phyloP scores from a whole-genome alignment of 1,284 basidiomycete species.

The Volvariella volvacea region DNA sequence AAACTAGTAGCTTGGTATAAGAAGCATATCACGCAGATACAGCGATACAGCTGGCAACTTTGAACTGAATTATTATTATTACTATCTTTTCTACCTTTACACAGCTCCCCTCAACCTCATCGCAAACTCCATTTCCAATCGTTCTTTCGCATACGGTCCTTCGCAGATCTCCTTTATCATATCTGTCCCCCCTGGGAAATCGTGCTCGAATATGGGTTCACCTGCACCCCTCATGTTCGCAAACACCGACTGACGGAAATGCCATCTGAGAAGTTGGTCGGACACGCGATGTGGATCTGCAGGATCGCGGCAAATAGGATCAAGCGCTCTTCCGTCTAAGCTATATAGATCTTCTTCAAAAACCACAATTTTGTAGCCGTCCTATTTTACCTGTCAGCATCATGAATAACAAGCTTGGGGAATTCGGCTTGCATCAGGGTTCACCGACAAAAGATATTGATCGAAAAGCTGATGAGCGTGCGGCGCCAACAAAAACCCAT shows the following conservation, averaged over 20 bases:
- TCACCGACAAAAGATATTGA: background rate
- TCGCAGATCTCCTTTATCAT: background rate
- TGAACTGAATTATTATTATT: too few relatives aligned
- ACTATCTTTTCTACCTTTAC: too few relatives aligned
- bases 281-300: background rate
- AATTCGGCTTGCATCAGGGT: background rate
- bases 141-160: background rate
- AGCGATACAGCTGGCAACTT: too few relatives aligned
- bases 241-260: background rate
- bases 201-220: background rate
- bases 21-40: too few relatives aligned
- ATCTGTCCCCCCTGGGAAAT: background rate
- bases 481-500: background rate
- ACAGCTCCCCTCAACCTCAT: background rate
- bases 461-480: background rate
- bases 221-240: background rate
- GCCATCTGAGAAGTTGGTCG: background rate
- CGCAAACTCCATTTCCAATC: background rate
- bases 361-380: background rate
- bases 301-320: background rate
- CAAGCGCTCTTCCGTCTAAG: background rate
- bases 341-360: background rate
- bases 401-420: too few relatives aligned
- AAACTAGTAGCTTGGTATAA: too few relatives aligned
- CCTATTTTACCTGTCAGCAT: background rate